Base-by-base conservation (phyloP, 768 basidiomycete species). In the Lactifluus pinguis region DNA sequence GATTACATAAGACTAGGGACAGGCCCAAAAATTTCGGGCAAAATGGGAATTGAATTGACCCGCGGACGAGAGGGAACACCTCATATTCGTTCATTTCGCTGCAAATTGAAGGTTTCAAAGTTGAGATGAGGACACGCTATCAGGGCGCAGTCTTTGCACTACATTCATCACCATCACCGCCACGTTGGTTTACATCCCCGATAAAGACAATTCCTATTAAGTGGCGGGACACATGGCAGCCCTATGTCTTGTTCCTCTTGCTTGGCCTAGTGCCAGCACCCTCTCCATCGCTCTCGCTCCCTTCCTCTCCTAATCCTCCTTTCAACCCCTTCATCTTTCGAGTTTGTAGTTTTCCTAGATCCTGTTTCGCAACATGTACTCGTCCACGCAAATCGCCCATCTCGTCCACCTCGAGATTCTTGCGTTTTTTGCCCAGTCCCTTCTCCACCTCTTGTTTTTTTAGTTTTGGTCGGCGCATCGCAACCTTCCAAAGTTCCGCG, bases 291-390 rank as follows among this genome's bases (percentile, higher is more conserved):
- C 53, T 57, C 13, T 51, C 62, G 44, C 57, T 55, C 66, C 66
- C 45, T 36, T 59, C 52, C 17, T 51, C 65, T 49, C 68, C 73
- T 25, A 56, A 59, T 45, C 70, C 74, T 38, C 71, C 70, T 70
- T 85, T 89, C 64, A 99, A 73, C 10, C 92, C 95, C 76, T 97
- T 98, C 92, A 98, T 95, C 80, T 97, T 97, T 70, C 93, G 81
- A 60, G 86, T 86, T 79, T 97, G 93, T 73, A 98, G 68, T 76
- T 81, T 89, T 65, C 73, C 74, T 68, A 99, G 71, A 74, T 98
- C 92, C 76, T 99, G 95, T 72, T 84, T 91, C 60, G 76, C 89
- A 58, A 98, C 74, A 73, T 98, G 95, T 32, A 99, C 83, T 60
- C 84, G 80, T 48, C 95, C 97, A 68, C 95, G 82, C 74, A 94